Evolutionary conservation across 164 flowering plant species (phyloP), one percentile per base, ranked within the genome.

Genomic region (Tetrastigma voinierianum): DNA sequence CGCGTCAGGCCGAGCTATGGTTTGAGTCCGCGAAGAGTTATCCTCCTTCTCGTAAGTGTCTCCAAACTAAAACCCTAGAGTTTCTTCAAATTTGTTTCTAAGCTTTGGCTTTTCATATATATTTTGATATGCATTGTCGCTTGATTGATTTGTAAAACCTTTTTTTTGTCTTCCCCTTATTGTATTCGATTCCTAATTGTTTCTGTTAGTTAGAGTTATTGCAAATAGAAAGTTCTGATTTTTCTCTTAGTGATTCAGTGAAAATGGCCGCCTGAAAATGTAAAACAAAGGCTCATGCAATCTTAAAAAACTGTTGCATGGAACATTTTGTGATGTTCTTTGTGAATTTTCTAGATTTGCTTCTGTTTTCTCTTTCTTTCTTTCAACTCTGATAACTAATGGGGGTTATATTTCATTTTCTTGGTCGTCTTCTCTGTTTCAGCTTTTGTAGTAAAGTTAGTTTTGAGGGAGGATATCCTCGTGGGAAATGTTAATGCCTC

Each of bases 31-130:
- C n/a, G 24, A 65, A 51, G 57, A 83, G 71, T 51, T 90, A 88
- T 77, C 96, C 98, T 0, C 97, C 93, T 68, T 91, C 89, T 62
- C 86, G 91, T 87, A 71, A 77, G 91, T 62, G 11, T n/a, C 65
- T 64, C 20, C 12, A 7, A 1, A n/a, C 10, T 17, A 21, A 32
- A 55, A 24, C n/a, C n/a, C 59, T 44, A 3, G 10, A n/a, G 18
- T 59, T 54, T 49, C 12, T 64, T 62, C 24, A 18, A 1, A 6
- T 11, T 25, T 16, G 17, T 5, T 23, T 51, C 6, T 18, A 23
- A 17, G 47, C 21, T 10, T 57, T 3, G 45, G 9, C 51, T 47
- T 21, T n/a, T 48, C 25, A 11, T 48, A 2, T 46, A 18, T 11
- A 9, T 12, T 32, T 64, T 4, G 8, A 6, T 9, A 10, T 9